Evolutionary conservation across 208 protist genomes (phyloP).

Genomic region (Eutreptiella sp.): DNA sequence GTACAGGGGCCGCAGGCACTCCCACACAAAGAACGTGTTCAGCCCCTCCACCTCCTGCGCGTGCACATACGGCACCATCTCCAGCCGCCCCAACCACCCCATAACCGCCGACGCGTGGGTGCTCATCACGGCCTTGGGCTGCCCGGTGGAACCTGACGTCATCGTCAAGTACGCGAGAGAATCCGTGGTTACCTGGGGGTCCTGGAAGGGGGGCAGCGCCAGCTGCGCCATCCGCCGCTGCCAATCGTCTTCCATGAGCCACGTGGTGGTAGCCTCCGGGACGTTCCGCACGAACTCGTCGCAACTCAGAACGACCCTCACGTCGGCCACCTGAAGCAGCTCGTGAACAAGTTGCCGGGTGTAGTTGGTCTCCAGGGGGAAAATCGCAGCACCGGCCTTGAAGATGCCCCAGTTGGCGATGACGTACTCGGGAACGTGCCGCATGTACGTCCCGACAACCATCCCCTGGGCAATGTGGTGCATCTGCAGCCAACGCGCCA

Average conservation of each 20-base stretch:
- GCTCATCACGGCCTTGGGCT: conserved; percentile 12
- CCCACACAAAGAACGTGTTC: conserved; percentile 30
- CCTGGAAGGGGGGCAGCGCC: background rate
- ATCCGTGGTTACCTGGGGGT: background rate
- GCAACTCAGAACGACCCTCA: background rate
- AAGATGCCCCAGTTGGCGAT: conserved; percentile 12
- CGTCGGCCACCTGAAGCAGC: background rate
- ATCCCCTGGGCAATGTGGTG: background rate
- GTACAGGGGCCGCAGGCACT: conserved; percentile 6
- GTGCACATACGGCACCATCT: conserved; percentile 5
- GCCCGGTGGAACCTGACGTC: conserved; percentile 28
- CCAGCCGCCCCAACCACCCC: background rate
- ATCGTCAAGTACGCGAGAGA: conserved; percentile 26
- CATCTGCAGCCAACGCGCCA: conserved; percentile 3
- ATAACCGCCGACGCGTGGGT: background rate
- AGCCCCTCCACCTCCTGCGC: conserved; percentile 9
- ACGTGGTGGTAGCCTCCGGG: too few species aligned
- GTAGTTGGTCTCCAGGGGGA: conserved; percentile 16
- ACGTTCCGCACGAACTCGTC: background rate
- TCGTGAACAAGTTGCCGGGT: background rate
- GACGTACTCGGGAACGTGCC: conserved; percentile 20
- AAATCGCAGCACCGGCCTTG: conserved; percentile 12
- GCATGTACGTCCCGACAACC: conserved; percentile 17
- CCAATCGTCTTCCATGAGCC: background rate
- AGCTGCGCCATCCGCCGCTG: background rate